Percentiles rank a stretch among this genome's conserved stretches.
Conservation (phyloP, 495 filamentous ascomycete species). For the Chaetomium tenue region DNA sequence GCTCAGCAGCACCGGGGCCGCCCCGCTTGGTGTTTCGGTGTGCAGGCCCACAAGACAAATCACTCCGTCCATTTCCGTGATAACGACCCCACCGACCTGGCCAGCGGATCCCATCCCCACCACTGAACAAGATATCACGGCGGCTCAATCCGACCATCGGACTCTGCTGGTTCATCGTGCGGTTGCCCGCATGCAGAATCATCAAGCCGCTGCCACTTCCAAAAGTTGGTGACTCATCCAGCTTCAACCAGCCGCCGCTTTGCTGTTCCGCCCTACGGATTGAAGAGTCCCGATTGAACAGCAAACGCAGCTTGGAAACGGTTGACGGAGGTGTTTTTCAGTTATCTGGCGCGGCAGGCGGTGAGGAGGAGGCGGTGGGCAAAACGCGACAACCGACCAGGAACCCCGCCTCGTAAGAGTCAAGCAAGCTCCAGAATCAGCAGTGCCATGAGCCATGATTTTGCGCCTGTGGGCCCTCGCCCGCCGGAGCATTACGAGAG, state of each 20-base stretch:
- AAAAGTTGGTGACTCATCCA: neutral
- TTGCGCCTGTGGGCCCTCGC: conserved; percentile 11
- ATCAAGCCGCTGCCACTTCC: too few relatives aligned
- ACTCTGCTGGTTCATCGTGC: neutral
- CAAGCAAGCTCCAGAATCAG: conserved; percentile 3
- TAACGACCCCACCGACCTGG: neutral
- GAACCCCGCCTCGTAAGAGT: conserved; percentile 6
- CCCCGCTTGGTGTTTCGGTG: neutral
- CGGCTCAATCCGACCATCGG: conserved; percentile 5
- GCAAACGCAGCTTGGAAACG: neutral
- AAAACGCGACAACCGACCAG: neutral
- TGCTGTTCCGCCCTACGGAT: neutral
- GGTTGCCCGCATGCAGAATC: neutral
- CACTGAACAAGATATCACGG: neutral
- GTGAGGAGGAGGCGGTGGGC: conserved; percentile 4
- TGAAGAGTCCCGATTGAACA: neutral
- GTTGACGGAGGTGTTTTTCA: too few relatives aligned
- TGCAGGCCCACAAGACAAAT: conserved; percentile 3
- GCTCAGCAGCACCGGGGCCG: too few relatives aligned
- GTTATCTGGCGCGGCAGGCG: neutral
- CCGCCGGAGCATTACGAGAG: conserved; percentile 10
- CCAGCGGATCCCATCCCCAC: neutral
- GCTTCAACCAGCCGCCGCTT: neutral
- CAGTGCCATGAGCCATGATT: conserved; percentile 13
- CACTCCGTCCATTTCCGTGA: neutral